Base-by-base conservation (phyloP, 2,329 filamentous ascomycete genomes). In the Chalara sp. region DNA sequence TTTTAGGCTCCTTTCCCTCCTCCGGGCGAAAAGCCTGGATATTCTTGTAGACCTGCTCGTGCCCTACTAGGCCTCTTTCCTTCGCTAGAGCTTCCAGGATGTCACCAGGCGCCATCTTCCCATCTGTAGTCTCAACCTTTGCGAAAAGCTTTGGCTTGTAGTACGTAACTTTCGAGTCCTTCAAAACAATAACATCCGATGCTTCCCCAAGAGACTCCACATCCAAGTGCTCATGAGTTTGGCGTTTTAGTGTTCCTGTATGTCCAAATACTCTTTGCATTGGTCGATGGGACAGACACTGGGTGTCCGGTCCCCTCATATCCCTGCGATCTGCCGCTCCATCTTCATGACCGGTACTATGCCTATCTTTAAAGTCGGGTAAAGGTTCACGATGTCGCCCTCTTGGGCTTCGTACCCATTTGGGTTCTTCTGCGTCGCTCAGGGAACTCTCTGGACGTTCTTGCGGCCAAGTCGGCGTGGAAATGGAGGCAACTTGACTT, bases 121-220 rank as follows among this genome's bases (percentile, higher is more conserved):
- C 28, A 33, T 52, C 35, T 8, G 7, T 30, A n/a, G 51, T 8
- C 33, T 46, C 29, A 40, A 47, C 37, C 13, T 31, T 2, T 0
- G 11, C 32, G 30, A 7, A 11, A n/a, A 40, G 35, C 6, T 33
- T 6, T 7, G 40, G 28, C 11, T 51, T 47, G 32, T 57, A 59
- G 7, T 52, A 43, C 13, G 37, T 52, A 8, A 60, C 33, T 37
- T 56, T 53, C 1, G 59, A 59, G 49, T 65, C 63, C 53, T 59
- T 58, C n/a, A 67, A 57, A 12, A 67, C 56, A 44, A 67, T 56
- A 13, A 66, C 58, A 32, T 65, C 56, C 1, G 62, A 52, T 3
- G 52, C 51, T 13, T 61, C 55, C 12, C 62, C 63, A 33, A 65
- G 51, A 44, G 51, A 52, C 5, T 56, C 55, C 7, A 55, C 44